A percentile compares a stretch with the other conserved stretches of the same genome.
Evolutionary conservation across 371 early-diverging fungal genomes (phyloP).

Genomic region (Hamiltosporidium magnivora): DNA sequence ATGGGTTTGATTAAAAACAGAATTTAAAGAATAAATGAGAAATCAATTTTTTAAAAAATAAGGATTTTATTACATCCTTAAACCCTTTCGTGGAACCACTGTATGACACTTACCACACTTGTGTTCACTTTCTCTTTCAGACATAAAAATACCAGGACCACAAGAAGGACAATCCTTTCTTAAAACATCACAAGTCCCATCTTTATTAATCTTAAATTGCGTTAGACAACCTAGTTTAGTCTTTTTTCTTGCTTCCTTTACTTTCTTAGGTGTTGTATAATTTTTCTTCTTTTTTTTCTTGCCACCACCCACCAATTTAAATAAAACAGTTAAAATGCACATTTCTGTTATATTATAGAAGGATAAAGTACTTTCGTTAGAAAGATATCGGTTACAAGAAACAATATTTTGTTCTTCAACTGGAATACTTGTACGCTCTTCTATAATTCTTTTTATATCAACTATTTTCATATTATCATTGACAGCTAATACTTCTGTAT

Average conservation of each 20-base stretch:
- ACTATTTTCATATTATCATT: too few relatives aligned
- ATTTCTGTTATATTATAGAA: slow-evolving; percentile 52
- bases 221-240: slow-evolving; percentile 35
- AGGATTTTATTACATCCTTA: too few relatives aligned
- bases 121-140: slow-evolving; percentile 3
- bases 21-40: too few relatives aligned
- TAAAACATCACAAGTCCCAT: slow-evolving; percentile 30
- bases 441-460: too few relatives aligned
- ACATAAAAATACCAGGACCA: slow-evolving; percentile 43
- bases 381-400: too few relatives aligned
- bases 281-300: background rate
- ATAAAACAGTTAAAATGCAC: slow-evolving; percentile 54
- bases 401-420: too few relatives aligned
- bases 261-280: background rate
- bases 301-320: slow-evolving; percentile 47
- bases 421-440: too few relatives aligned
- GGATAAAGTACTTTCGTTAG: background rate
- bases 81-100: background rate
- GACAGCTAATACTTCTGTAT: too few relatives aligned
- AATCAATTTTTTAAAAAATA: too few relatives aligned
- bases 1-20: too few relatives aligned
- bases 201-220: slow-evolving; percentile 36
- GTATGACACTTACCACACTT: slow-evolving; percentile 42
- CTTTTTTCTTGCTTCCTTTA: background rate
- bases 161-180: slow-evolving; percentile 31